phyloP scores from a whole-genome alignment of 2,329 filamentous ascomycete genomes.

The Chaetomiaceae sp. region DNA sequence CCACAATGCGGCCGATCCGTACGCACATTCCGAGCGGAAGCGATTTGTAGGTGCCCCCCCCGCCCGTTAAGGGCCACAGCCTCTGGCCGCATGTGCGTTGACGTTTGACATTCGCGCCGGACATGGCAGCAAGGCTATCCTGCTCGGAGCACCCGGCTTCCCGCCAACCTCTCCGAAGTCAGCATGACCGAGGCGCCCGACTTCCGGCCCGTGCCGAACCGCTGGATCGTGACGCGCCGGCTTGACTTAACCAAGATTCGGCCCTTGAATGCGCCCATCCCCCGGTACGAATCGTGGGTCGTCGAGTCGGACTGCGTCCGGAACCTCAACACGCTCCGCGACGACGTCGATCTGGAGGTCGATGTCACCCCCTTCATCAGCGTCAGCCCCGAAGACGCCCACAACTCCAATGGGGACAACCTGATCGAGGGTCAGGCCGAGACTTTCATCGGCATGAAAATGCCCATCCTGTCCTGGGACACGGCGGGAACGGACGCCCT shows the following conservation, averaged over 20 bases:
- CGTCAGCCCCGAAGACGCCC: constrained; percentile 17
- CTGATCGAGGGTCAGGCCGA: constrained; percentile 33
- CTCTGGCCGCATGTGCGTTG: too few species aligned
- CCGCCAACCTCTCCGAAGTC: too few species aligned
- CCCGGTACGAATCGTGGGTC: constrained; percentile 28
- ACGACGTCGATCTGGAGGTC: constrained; percentile 31
- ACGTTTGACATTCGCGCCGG: too few species aligned
- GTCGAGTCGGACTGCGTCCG: constrained; percentile 34
- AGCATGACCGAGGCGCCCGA: too few species aligned
- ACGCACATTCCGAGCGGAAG: too few species aligned
- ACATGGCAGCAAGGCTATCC: too few species aligned
- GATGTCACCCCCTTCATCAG: constrained; percentile 36
- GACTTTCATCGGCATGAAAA: constrained; percentile 36
- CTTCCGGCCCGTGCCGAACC: constrained; percentile 25
- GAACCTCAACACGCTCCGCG: constrained; percentile 28
- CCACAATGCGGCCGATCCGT: too few species aligned
- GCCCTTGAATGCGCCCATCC: constrained; percentile 17
- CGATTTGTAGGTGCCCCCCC: too few species aligned
- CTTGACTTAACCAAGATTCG: too few species aligned
- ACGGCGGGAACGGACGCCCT: constrained; percentile 3
- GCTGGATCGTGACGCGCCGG: constrained; percentile 35
- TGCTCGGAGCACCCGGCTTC: too few species aligned
- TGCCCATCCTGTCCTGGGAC: constrained; percentile 15
- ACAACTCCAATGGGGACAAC: constrained; percentile 7
- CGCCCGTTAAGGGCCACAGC: too few species aligned